Evolutionary conservation across 129 eudicot genomes (phyloP).

Genomic region (Flaveria brownii): DNA sequence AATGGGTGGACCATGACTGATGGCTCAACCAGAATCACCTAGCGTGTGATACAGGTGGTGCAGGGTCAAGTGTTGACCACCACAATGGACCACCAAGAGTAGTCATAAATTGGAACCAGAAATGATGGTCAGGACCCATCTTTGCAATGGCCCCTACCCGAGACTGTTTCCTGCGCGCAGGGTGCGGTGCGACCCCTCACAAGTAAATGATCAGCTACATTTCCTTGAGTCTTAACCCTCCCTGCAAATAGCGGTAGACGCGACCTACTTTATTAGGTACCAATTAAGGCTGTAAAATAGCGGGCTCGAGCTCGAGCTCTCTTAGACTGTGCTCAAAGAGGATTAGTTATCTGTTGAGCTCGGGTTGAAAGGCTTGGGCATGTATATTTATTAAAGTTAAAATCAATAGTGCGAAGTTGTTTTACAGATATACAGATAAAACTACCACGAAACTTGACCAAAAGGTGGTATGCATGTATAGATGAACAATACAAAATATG

Average conservation of each 20-base stretch:
- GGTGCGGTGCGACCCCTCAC: conserved; percentile 4
- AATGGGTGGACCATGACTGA: background rate
- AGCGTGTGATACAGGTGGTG: conserved; percentile 5
- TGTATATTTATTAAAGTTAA: no score
- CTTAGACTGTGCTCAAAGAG: no score
- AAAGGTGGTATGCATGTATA: no score
- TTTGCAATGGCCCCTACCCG: conserved; percentile 26
- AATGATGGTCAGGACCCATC: conserved; percentile 8
- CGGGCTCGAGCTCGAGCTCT: background rate
- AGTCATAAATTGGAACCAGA: conserved; percentile 17
- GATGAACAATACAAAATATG: no score
- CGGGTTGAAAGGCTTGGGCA: no score
- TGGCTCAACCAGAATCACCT: background rate
- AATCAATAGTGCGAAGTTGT: no score
- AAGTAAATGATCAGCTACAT: conserved; percentile 18
- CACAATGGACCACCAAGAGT: conserved; percentile 26
- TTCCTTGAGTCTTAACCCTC: conserved; percentile 1
- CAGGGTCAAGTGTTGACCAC: conserved; percentile 17
- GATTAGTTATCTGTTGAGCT: no score
- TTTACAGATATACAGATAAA: no score
- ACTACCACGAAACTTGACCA: no score
- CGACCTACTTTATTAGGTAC: conserved; percentile 20
- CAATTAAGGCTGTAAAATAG: background rate
- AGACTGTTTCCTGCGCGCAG: conserved; percentile 1
- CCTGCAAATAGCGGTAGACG: background rate